Conservation (phyloP, 345 rosid species). For the Firmiana major region DNA sequence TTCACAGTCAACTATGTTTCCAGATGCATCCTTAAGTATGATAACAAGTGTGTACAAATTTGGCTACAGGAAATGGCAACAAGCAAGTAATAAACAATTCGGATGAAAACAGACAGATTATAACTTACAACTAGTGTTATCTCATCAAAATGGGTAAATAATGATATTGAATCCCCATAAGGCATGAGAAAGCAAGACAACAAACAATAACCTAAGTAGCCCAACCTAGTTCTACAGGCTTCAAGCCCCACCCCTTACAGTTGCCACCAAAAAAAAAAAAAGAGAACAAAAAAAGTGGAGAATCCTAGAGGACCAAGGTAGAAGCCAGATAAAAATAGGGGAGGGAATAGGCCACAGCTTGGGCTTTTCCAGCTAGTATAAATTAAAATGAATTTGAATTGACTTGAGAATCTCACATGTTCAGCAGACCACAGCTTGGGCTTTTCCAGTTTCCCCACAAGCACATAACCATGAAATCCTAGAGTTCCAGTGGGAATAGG, state of each 20-base stretch:
- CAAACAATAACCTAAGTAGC: not conserved
- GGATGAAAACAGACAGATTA: not conserved
- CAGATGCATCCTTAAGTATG: conserved; percentile 76
- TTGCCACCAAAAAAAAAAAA: not conserved
- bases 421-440: conserved; percentile 98
- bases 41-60: conserved; percentile 74
- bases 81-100: not conserved
- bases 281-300: not conserved
- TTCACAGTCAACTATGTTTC: conserved; percentile 77
- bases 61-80: conserved; percentile 46
- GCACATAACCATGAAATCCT: conserved; percentile 71
- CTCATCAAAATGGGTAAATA: not conserved
- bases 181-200: not conserved
- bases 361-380: no score
- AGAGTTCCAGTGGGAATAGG: conserved; percentile 37
- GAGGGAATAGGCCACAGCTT: no score
- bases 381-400: conserved; percentile 1
- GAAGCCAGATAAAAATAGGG: not conserved
- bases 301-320: not conserved
- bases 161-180: not conserved
- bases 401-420: conserved; percentile 46
- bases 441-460: conserved; percentile 64
- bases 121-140: not conserved
- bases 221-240: not conserved
- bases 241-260: not conserved